These are phyloP conservation scores for Hagleromyces aurorensis DNA, from an alignment of 805 yeast species.

Conservation along the genomic window DNA sequence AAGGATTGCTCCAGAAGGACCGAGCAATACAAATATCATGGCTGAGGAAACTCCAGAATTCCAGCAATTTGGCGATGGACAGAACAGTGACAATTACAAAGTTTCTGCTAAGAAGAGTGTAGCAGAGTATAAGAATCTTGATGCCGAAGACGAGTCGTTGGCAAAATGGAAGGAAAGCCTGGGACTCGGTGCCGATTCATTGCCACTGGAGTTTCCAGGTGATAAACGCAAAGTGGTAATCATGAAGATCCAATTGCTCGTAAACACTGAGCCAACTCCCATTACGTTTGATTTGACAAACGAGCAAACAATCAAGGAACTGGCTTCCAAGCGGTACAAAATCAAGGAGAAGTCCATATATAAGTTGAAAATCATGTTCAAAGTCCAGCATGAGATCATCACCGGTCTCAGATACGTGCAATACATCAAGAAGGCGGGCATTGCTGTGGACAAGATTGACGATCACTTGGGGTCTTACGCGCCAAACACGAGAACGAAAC, in stretches of 20 bases:
- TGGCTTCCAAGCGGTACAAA: constrained; percentile 59
- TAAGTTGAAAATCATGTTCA: constrained; percentile 63
- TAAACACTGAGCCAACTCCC: constrained; percentile 59
- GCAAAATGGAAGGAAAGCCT: constrained; percentile 88
- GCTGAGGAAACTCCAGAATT: constrained; percentile 31
- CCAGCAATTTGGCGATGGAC: constrained; percentile 25
- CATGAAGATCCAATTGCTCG: constrained; percentile 60
- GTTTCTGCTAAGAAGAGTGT: constrained; percentile 60
- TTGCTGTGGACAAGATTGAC: constrained; percentile 75
- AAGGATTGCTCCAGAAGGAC: too few relatives aligned
- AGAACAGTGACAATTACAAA: constrained; percentile 22
- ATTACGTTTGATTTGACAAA: constrained; percentile 63
- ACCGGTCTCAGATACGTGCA: constrained; percentile 86
- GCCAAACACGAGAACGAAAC: constrained; percentile 76
- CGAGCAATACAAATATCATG: constrained; percentile 14
- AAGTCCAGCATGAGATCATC: constrained; percentile 83
- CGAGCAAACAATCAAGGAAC: constrained; percentile 45
- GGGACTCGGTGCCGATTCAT: constrained; percentile 57
- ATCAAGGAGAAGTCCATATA: constrained; percentile 75
- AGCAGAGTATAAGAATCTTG: constrained; percentile 73
- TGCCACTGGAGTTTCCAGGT: constrained; percentile 56
- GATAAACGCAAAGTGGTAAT: constrained; percentile 75
- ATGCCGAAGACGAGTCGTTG: constrained; percentile 84
- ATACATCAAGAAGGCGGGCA: constrained; percentile 78
- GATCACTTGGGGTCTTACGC: constrained; percentile 89